Evolutionary conservation across 352 stramenopile species (phyloP), one percentile per base, ranked within the genome.

Genomic region (Pythium scleroteichum): DNA sequence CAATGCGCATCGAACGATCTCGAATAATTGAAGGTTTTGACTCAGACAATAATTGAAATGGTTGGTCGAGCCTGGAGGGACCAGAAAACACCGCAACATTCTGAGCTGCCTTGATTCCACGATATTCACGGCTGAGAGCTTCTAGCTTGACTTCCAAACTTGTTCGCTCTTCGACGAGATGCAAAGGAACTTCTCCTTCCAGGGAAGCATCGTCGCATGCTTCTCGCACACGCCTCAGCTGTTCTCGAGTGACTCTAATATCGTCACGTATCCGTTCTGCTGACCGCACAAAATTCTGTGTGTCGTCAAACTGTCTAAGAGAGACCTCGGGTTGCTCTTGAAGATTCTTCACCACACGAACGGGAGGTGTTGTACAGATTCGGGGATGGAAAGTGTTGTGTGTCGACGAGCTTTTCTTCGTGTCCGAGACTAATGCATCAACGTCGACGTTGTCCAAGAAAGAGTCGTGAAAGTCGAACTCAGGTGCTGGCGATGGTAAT

Each of bases 201-300:
- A 95, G 59, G 0, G 78, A 94, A 6, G 86, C 86, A 50, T 95
- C 86, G 47, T 95, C 86, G 44, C 83, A 93, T 38, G 88, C 81
- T 60, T 95, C 86, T 35, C 86, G 72, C 23, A 92, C 76, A 65
- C 72, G 60, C 4, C 86, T 80, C 0, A 95, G 64, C 48, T 79
- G 69, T 27, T 85, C 73, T 32, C 86, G 71, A 16, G 82, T 91
- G 14, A 72, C 53, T 59, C 88, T 80, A 32, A 95, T 95, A 20
- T 60, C 62, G 2, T 47, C 64, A 33, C 64, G 56, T 19, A 74
- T 53, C 68, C 17, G 20, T 16, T 68, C 61, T 55, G 19, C 58
- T 3, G 60, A 62, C 14, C 48, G 29, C 12, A 35, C n/a, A n/a
- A n/a, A n/a, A n/a, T n/a, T n/a, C n/a, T n/a, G n/a, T n/a, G n/a